These are phyloP conservation scores for Aphelidium insulamus DNA, from an alignment of 371 early-diverging fungal genomes.

Conservation along the genomic window DNA sequence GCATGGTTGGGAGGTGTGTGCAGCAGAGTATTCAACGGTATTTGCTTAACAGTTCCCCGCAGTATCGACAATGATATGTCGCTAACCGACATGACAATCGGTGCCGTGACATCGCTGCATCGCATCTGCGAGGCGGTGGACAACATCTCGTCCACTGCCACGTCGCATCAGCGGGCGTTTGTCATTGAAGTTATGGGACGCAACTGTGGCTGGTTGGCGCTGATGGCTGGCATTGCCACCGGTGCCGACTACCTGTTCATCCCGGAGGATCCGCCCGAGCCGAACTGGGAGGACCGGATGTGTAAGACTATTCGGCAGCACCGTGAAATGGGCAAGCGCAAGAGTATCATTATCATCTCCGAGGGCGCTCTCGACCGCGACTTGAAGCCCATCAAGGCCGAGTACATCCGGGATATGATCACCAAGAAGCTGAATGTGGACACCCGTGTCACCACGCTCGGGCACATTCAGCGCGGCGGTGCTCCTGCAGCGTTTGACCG, in stretches of 20 bases:
- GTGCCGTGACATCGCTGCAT: conserved; percentile 86
- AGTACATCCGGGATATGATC: conserved; percentile 61
- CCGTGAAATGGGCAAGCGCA: conserved; percentile 62
- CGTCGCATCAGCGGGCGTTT: conserved; percentile 92
- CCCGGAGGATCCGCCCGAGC: conserved; percentile 84
- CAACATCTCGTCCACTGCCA: conserved; percentile 80
- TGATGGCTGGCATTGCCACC: conserved; percentile 83
- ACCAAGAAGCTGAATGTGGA: conserved; percentile 60
- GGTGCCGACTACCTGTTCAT: conserved; percentile 96
- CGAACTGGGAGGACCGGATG: conserved; percentile 73
- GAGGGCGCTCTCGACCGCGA: conserved; percentile 93
- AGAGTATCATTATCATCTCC: conserved; percentile 84
- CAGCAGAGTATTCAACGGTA: conserved; percentile 21
- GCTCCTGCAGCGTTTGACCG: conserved; percentile 86
- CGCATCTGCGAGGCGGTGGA: conserved; percentile 95
- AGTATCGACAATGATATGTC: conserved; percentile 95
- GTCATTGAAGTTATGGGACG: conserved; percentile 99
- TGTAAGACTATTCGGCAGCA: conserved; percentile 46
- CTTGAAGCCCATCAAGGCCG: conserved; percentile 69
- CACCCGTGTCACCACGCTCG: conserved; percentile 82
- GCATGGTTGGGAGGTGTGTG: conserved; percentile 87
- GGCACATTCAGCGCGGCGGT: conserved; percentile 98
- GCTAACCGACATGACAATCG: conserved; percentile 89
- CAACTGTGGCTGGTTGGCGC: conserved; percentile 98
- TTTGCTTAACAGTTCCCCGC: background rate